Evolutionary conservation across 768 basidiomycete species (phyloP).

Genomic region (Trametes sanguinea): DNA sequence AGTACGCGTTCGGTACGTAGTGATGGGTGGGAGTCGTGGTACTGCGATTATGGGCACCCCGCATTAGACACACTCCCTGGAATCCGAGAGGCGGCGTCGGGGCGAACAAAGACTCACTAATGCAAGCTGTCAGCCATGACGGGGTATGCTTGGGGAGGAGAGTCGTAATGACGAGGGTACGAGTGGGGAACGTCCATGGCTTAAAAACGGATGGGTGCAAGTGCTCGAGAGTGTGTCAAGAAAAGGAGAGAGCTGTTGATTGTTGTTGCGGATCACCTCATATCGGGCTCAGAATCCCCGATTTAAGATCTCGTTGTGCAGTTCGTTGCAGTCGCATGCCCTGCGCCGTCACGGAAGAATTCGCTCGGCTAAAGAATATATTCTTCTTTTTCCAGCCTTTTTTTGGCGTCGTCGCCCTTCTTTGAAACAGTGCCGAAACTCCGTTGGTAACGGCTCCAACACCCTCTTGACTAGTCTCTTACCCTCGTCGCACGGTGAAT

Average conservation of each 20-base stretch:
- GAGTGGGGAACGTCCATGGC: slow-evolving; percentile 31
- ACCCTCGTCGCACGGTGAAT: slow-evolving; percentile 1
- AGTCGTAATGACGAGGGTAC: slow-evolving; percentile 27
- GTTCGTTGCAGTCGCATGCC: slow-evolving; percentile 17
- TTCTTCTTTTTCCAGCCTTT: slow-evolving; percentile 15
- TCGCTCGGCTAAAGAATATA: slow-evolving; percentile 19
- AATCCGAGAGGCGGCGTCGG: not conserved
- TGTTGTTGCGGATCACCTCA: slow-evolving; percentile 40
- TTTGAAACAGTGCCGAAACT: slow-evolving; percentile 13
- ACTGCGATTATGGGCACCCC: slow-evolving; percentile 12
- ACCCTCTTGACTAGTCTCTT: slow-evolving; percentile 11
- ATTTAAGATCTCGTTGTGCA: slow-evolving; percentile 24
- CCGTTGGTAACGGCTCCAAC: slow-evolving; percentile 19
- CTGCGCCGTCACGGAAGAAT: slow-evolving; percentile 23
- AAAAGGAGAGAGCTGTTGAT: slow-evolving; percentile 27
- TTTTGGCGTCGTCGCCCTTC: slow-evolving; percentile 9
- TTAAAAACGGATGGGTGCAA: slow-evolving; percentile 27
- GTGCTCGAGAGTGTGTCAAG: slow-evolving; percentile 25
- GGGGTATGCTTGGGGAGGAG: slow-evolving; percentile 28
- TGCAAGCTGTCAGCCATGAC: slow-evolving; percentile 38
- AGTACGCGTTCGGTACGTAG: slow-evolving; percentile 29
- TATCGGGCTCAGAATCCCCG: slow-evolving; percentile 35
- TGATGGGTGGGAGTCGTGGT: slow-evolving; percentile 31
- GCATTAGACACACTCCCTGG: not conserved
- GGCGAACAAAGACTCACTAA: slow-evolving; percentile 31